phyloP scores from a whole-genome alignment of 1,139 yeast species.

The Pichia inconspicua region DNA sequence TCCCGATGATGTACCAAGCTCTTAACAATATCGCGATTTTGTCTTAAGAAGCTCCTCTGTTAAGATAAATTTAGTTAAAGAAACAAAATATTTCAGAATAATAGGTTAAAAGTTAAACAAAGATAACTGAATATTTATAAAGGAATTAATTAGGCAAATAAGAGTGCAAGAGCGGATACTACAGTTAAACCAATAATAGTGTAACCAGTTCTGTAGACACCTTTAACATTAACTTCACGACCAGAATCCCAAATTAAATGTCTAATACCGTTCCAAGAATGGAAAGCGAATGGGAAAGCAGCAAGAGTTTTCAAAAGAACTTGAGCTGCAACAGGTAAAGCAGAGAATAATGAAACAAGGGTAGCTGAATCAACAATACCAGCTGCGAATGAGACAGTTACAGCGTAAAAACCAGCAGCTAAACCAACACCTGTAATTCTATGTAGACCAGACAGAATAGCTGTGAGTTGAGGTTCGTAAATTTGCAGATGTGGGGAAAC shows the following conservation, averaged over 20 bases:
- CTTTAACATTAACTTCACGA: slow-evolving; percentile 66
- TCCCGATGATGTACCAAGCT: too few species aligned
- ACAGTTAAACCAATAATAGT: slow-evolving; percentile 69
- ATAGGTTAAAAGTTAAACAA: background rate
- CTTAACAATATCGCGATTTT: background rate
- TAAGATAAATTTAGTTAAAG: too few species aligned
- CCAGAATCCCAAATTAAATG: slow-evolving; percentile 92
- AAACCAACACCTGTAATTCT: slow-evolving; percentile 83
- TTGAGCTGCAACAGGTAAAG: slow-evolving; percentile 57
- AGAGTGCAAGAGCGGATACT: slow-evolving; percentile 51
- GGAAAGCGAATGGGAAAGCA: slow-evolving; percentile 83
- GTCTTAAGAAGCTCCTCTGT: too few species aligned
- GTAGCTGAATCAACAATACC: slow-evolving; percentile 58
- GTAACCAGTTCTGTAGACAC: slow-evolving; percentile 91
- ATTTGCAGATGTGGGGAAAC: slow-evolving; percentile 84
- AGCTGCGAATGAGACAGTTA: slow-evolving; percentile 69
- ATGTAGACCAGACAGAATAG: slow-evolving; percentile 73
- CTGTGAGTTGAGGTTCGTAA: slow-evolving; percentile 84
- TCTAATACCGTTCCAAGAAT: slow-evolving; percentile 78
- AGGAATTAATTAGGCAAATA: slow-evolving; percentile 30
- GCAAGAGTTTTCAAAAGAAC: slow-evolving; percentile 58
- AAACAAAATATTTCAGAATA: too few species aligned
- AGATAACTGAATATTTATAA: too few species aligned
- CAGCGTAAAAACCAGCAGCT: slow-evolving; percentile 71
- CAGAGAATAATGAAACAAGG: slow-evolving; percentile 47